A percentile compares a stretch with the other conserved stretches of the same genome.
phyloP scores from a whole-genome alignment of 2,329 filamentous ascomycete species.

The Ascochyta viciae-villosae region DNA sequence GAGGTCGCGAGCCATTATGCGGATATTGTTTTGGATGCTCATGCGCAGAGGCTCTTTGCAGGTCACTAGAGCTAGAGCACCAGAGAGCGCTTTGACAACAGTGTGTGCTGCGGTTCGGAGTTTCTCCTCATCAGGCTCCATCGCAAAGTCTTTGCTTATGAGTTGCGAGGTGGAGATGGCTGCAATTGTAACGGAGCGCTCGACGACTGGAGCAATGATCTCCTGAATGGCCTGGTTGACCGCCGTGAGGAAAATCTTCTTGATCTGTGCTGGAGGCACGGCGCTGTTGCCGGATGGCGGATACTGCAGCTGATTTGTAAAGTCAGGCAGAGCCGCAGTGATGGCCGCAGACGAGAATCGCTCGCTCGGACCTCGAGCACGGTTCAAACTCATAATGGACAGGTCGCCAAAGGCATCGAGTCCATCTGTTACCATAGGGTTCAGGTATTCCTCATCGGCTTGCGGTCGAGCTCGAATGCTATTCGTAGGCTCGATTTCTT shows the following conservation, averaged over 20 bases:
- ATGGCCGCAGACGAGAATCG: slow-evolving; percentile 79
- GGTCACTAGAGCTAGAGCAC: slow-evolving; percentile 93
- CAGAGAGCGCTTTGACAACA: slow-evolving; percentile 94
- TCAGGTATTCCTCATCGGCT: slow-evolving; percentile 65
- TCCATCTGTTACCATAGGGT: slow-evolving; percentile 66
- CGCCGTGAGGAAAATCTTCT: slow-evolving; percentile 80
- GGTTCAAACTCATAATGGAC: slow-evolving; percentile 68
- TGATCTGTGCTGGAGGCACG: slow-evolving; percentile 70
- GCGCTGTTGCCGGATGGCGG: slow-evolving; percentile 73
- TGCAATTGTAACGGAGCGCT: slow-evolving; percentile 96
- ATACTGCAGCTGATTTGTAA: slow-evolving; percentile 79
- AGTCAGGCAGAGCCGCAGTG: slow-evolving; percentile 81
- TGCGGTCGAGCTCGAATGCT: slow-evolving; percentile 80
- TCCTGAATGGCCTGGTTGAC: slow-evolving; percentile 91
- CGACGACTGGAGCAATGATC: slow-evolving; percentile 96
- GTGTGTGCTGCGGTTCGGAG: slow-evolving; percentile 86
- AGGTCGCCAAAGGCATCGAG: slow-evolving; percentile 85
- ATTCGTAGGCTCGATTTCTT: slow-evolving; percentile 84
- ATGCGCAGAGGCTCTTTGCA: slow-evolving; percentile 96
- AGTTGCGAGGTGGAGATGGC: slow-evolving; percentile 96
- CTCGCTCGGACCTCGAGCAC: slow-evolving; percentile 69
- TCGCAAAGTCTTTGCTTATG: slow-evolving; percentile 94
- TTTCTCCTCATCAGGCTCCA: slow-evolving; percentile 87
- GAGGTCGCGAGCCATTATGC: slow-evolving; percentile 74
- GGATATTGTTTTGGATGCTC: slow-evolving; percentile 97